Percentiles rank a stretch among this genome's conserved stretches.
These are phyloP conservation scores for Debaryomyces tyrocola DNA, from an alignment of 805 yeast genomes.

Conservation along the genomic window DNA sequence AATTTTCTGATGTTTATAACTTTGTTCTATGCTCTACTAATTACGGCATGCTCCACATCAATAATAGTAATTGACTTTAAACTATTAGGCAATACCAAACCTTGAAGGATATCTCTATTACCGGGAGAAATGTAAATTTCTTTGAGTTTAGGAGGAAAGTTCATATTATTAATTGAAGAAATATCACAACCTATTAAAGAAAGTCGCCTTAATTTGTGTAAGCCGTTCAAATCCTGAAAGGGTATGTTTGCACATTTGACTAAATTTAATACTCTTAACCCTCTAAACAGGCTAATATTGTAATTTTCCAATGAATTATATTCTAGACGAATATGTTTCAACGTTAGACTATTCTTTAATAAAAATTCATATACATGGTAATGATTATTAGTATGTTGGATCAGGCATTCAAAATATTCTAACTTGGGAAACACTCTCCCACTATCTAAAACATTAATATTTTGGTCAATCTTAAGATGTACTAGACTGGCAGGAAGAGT, in stretches of 20 bases:
- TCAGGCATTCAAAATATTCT: background rate
- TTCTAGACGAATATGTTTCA: background rate
- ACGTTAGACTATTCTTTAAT: background rate
- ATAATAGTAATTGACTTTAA: background rate
- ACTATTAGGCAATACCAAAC: background rate
- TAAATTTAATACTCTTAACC: background rate
- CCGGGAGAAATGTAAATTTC: background rate
- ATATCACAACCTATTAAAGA: background rate
- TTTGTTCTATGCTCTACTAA: too few relatives aligned
- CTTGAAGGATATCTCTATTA: background rate
- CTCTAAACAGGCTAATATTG: background rate
- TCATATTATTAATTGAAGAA: background rate
- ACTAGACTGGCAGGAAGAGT: background rate
- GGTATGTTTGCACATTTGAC: background rate
- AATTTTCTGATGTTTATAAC: too few relatives aligned
- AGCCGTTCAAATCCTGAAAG: background rate
- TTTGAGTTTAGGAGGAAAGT: background rate
- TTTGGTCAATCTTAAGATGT: background rate
- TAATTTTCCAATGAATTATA: background rate
- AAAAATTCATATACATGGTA: background rate
- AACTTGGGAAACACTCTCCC: background rate
- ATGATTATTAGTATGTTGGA: background rate
- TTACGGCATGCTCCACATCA: background rate
- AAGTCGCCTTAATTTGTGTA: background rate
- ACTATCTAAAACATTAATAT: background rate